Evolutionary conservation across 2,329 filamentous ascomycete species (phyloP).

Genomic region (Neurospora crassa): DNA sequence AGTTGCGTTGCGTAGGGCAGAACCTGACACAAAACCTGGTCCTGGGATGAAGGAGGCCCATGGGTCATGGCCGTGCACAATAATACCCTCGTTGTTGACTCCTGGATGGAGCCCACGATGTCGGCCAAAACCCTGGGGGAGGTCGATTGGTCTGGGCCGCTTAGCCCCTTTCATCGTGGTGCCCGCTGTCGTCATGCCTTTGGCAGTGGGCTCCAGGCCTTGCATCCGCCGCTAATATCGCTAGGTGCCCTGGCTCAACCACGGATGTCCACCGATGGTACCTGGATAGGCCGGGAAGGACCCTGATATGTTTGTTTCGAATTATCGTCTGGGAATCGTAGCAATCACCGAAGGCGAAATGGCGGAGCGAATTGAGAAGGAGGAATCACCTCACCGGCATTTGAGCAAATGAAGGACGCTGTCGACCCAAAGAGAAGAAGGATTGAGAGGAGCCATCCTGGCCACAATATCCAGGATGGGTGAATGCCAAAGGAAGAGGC

Average conservation of each 20-base stretch:
- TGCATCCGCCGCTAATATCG: background rate
- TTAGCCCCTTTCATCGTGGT: conserved; percentile 26
- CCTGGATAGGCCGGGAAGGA: conserved; percentile 3
- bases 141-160: conserved; percentile 21
- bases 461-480: background rate
- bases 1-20: conserved; percentile 23
- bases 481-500: background rate
- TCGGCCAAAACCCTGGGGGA: conserved; percentile 7
- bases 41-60: conserved; percentile 13
- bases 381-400: conserved; percentile 1
- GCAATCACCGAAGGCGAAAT: conserved; percentile 12
- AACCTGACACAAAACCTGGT: conserved; percentile 27
- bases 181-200: conserved; percentile 11
- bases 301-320: conserved; percentile 11
- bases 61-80: conserved; percentile 19
- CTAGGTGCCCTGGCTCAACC: conserved; percentile 1
- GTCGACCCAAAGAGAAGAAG: conserved; percentile 3
- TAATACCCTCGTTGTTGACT: conserved; percentile 11
- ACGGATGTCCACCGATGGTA: conserved; percentile 3
- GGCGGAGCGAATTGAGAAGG: conserved; percentile 16
- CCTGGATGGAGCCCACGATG: conserved; percentile 10
- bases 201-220: conserved; percentile 9
- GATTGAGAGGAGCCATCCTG: conserved; percentile 7
- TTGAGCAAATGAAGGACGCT: conserved; percentile 5
- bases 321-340: conserved; percentile 11